Conservation (phyloP, 2,329 filamentous ascomycete species). For the Penicillium hordei region DNA sequence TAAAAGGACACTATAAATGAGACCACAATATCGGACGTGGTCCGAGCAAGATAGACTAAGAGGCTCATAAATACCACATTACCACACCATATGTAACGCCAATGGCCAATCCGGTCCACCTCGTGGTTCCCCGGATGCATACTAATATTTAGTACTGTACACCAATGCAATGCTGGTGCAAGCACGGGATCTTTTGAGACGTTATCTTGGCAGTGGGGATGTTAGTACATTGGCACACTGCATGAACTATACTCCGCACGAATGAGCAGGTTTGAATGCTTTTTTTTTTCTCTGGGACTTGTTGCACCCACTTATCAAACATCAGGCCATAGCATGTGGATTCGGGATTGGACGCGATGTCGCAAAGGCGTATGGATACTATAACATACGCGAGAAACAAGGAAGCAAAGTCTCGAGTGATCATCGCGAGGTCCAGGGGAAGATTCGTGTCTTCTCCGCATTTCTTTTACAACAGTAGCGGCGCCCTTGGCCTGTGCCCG, state of each 20-base stretch:
- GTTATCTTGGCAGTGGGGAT: slow-evolving; percentile 4
- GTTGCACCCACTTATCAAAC: neutral
- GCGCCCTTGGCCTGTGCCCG: neutral
- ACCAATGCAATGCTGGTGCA: neutral
- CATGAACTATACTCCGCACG: slow-evolving; percentile 2
- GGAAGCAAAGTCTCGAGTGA: neutral
- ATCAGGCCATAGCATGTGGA: slow-evolving; percentile 8
- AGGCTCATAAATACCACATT: neutral
- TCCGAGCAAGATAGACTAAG: neutral
- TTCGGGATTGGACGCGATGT: neutral
- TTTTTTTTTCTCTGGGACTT: neutral
- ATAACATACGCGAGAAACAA: neutral
- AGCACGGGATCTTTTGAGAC: neutral
- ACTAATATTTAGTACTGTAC: neutral
- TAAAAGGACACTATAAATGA: too few relatives aligned
- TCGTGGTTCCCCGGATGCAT: slow-evolving; percentile 3
- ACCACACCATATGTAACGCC: neutral
- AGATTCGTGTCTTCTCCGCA: neutral
- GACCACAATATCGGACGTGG: neutral
- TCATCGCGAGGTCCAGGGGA: neutral
- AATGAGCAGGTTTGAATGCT: neutral
- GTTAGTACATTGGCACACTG: neutral
- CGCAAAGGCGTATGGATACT: neutral
- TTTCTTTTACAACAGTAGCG: neutral
- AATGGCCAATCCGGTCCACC: neutral